These are phyloP conservation scores for Nothopassalora personata DNA, from an alignment of 2,329 filamentous ascomycete genomes.

Conservation along the genomic window DNA sequence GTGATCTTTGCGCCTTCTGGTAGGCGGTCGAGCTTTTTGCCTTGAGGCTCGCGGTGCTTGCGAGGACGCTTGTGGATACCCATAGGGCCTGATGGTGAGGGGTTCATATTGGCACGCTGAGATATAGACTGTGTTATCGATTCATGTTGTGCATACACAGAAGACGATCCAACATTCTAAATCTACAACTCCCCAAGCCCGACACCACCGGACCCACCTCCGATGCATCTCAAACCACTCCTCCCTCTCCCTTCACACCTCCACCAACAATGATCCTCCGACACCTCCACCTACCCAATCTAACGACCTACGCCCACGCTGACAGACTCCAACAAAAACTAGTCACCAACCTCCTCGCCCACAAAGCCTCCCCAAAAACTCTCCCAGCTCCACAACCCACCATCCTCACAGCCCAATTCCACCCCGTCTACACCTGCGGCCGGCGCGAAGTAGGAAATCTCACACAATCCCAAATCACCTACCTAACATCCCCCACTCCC, in stretches of 20 bases:
- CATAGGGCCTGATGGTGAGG: background rate
- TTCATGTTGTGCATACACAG: background rate
- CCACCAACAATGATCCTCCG: conserved; percentile 46
- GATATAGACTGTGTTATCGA: background rate
- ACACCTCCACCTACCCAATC: conserved; percentile 55
- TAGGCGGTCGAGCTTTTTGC: conserved; percentile 6
- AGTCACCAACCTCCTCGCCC: conserved; percentile 53
- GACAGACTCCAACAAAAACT: conserved; percentile 53
- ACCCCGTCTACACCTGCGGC: conserved; percentile 83
- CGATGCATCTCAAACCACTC: background rate
- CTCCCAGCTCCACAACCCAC: conserved; percentile 48
- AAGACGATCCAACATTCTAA: background rate
- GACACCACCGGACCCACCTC: background rate
- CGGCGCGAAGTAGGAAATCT: conserved; percentile 63
- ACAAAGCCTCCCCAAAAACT: conserved; percentile 48
- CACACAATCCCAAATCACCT: conserved; percentile 40
- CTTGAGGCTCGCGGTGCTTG: background rate
- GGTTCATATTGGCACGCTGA: background rate
- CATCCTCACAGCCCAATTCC: conserved; percentile 75
- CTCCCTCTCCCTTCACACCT: background rate
- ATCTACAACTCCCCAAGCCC: background rate
- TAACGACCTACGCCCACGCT: conserved; percentile 52
- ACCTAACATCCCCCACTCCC: conserved; percentile 32
- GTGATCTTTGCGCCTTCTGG: conserved; percentile 43
- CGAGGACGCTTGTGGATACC: background rate